Percentiles rank a stretch among this genome's conserved stretches.
Evolutionary conservation across 1,139 yeast species (phyloP).

Genomic region (Candida sojae): DNA sequence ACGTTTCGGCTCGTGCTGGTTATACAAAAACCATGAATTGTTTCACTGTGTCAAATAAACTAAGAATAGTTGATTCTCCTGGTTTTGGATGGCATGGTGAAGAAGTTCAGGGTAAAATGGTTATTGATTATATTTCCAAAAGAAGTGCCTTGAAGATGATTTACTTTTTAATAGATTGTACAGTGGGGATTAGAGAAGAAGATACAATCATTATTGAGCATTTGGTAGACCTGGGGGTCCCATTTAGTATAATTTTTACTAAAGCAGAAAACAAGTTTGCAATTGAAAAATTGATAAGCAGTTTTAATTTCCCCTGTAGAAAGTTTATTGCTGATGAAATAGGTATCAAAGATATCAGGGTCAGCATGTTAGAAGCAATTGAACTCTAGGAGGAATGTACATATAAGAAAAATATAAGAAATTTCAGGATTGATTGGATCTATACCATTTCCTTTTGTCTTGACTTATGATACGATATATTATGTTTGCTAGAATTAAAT

Average conservation of each 20-base stretch:
- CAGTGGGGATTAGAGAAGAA: slow-evolving; percentile 55
- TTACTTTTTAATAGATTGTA: slow-evolving; percentile 61
- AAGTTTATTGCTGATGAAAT: neutral
- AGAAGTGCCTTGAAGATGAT: slow-evolving; percentile 58
- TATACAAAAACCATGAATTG: slow-evolving; percentile 77
- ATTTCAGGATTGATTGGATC: too few relatives aligned
- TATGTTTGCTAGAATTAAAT: neutral
- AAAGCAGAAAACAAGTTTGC: slow-evolving; percentile 60
- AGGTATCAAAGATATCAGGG: slow-evolving; percentile 26
- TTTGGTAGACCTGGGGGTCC: slow-evolving; percentile 55
- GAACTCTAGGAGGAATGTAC: neutral
- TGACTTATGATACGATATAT: neutral
- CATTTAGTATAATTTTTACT: slow-evolving; percentile 75
- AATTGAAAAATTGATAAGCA: slow-evolving; percentile 19
- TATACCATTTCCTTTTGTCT: too few relatives aligned
- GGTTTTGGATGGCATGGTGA: slow-evolving; percentile 78
- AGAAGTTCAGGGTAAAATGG: slow-evolving; percentile 66
- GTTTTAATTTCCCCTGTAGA: slow-evolving; percentile 10
- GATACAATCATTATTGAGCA: slow-evolving; percentile 57
- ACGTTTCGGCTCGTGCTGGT: slow-evolving; percentile 64
- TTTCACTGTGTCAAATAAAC: slow-evolving; percentile 61
- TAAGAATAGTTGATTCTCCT: slow-evolving; percentile 78
- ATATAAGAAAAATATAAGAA: neutral
- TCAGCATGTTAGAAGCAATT: slow-evolving; percentile 29
- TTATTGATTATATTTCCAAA: slow-evolving; percentile 57